phyloP scores from a whole-genome alignment of 306 rosid genomes.

The Lathyrus aphaca region DNA sequence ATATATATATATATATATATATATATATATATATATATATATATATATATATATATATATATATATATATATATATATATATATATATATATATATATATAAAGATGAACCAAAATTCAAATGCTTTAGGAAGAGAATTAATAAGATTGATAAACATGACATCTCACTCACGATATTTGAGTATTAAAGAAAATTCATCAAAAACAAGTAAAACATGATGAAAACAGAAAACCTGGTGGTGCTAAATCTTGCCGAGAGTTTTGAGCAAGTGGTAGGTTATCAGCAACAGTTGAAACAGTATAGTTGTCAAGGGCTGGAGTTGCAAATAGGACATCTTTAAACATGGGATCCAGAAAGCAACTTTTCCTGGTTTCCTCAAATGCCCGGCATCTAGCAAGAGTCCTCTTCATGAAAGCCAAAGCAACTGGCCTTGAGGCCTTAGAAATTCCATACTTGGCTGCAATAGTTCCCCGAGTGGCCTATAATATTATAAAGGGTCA shows the following conservation, averaged over 20 bases:
- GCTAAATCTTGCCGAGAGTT: constrained; percentile 43
- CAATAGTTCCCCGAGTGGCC: constrained; percentile 84
- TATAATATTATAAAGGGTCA: constrained; percentile 50
- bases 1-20: too few relatives aligned
- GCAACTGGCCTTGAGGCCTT: constrained; percentile 78
- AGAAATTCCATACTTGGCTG: constrained; percentile 69
- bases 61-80: too few relatives aligned
- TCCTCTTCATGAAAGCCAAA: constrained; percentile 72
- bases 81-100: too few relatives aligned
- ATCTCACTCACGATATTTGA: background rate
- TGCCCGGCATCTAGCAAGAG: constrained; percentile 69
- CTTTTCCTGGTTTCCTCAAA: constrained; percentile 70
- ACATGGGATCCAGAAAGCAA: constrained; percentile 71
- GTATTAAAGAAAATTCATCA: constrained; percentile 30
- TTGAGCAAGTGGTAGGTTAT: constrained; percentile 37
- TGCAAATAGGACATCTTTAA: constrained; percentile 62
- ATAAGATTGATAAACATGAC: too few relatives aligned
- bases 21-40: too few relatives aligned
- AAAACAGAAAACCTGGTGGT: constrained; percentile 52
- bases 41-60: too few relatives aligned
- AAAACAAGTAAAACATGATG: constrained; percentile 18
- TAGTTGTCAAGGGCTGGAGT: constrained; percentile 43
- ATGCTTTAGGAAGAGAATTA: background rate
- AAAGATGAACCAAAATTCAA: constrained; percentile 33
- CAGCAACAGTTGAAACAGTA: constrained; percentile 44